Evolutionary conservation across 495 filamentous ascomycete genomes (phyloP), one percentile per base, ranked within the genome.

Genomic region (Tricharina praecox): DNA sequence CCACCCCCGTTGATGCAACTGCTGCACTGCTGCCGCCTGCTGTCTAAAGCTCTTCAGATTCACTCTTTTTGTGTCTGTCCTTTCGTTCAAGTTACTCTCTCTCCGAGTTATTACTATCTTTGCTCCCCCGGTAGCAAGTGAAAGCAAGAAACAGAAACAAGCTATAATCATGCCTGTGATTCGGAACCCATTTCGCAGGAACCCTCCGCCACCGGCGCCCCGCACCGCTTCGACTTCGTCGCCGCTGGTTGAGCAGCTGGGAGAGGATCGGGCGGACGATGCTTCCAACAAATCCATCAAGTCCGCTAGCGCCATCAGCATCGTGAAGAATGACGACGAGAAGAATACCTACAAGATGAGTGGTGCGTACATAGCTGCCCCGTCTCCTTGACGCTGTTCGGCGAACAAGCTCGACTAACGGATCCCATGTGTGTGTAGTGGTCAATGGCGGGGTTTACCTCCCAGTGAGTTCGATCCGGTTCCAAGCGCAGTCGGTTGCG

Each of bases 401-500:
- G 30, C 30, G 8, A 33, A 33, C n/a, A 9, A 33, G 30, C n/a
- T n/a, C n/a, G n/a, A n/a, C n/a, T n/a, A n/a, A n/a, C n/a, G n/a
- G n/a, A n/a, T n/a, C n/a, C n/a, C n/a, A n/a, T n/a, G n/a, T n/a
- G n/a, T 34, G 30, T 7, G 11, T 61, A 97, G 90, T 95, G 30
- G 88, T 97, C 61, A 90, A 90, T 62, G 88, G 84, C 65, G 90
- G 90, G 37, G 82, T 94, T 45, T 97, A 94, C 66, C 79, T 96
- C 52, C 90, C 90, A 62, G 87, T 93, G 77, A 58, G 68, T 45
- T 21, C 30, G 21, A 43, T 20, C 25, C 37, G 38, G 36, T n/a
- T n/a, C n/a, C n/a, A n/a, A n/a, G n/a, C n/a, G n/a, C n/a, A n/a
- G n/a, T n/a, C n/a, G n/a, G n/a, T n/a, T n/a, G n/a, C n/a, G n/a